These are phyloP conservation scores for Suillus paluster DNA, from an alignment of 768 basidiomycete species.

Conservation along the genomic window DNA sequence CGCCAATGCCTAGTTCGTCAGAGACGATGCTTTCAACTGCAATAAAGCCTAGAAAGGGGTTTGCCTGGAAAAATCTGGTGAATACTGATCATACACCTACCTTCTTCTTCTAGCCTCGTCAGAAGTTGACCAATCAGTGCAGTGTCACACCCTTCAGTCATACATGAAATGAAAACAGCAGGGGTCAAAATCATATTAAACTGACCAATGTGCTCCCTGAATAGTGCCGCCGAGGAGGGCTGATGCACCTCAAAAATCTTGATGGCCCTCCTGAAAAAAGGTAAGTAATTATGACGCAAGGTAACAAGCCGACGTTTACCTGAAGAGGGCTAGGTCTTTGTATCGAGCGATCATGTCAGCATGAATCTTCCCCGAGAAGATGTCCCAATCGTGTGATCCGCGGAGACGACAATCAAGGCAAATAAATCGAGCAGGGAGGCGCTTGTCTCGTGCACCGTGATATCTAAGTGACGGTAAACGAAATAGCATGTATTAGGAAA, in stretches of 20 bases:
- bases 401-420: slow-evolving; percentile 81
- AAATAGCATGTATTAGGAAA: neutral
- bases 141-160: slow-evolving; percentile 52
- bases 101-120: slow-evolving; percentile 72
- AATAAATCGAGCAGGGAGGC: slow-evolving; percentile 62
- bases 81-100: slow-evolving; percentile 36
- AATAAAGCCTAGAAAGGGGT: slow-evolving; percentile 56
- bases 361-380: slow-evolving; percentile 64
- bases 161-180: slow-evolving; percentile 1
- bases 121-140: slow-evolving; percentile 64
- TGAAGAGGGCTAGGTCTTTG: slow-evolving; percentile 71
- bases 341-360: slow-evolving; percentile 62
- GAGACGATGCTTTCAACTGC: slow-evolving; percentile 49
- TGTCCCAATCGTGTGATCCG: slow-evolving; percentile 68
- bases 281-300: slow-evolving; percentile 4
- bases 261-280: slow-evolving; percentile 59
- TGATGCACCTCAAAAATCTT: slow-evolving; percentile 63
- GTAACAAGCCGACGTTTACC: slow-evolving; percentile 43
- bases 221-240: slow-evolving; percentile 50
- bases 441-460: slow-evolving; percentile 59
- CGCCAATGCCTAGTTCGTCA: slow-evolving; percentile 51
- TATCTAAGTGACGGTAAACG: slow-evolving; percentile 45
- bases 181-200: slow-evolving; percentile 7
- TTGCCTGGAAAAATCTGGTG: neutral
- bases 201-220: slow-evolving; percentile 65